Evolutionary conservation across 1,139 yeast genomes (phyloP).

Genomic region (Saccharomyces pastorianus): DNA sequence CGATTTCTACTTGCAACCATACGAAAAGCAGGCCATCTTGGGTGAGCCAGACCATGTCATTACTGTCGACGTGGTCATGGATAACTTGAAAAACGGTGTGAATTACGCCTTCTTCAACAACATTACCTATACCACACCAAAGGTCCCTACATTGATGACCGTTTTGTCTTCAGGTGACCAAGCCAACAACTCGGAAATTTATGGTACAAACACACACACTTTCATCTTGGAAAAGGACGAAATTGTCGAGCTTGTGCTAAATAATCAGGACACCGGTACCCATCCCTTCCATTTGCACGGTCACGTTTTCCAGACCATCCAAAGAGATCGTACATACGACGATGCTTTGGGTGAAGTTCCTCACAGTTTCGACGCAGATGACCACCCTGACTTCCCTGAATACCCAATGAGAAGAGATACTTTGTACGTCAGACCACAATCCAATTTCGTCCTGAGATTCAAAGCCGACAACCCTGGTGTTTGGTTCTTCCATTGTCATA

Average conservation of each 20-base stretch:
- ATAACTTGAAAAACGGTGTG: conserved; percentile 70
- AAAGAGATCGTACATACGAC: conserved; percentile 46
- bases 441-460: conserved; percentile 64
- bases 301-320: conserved; percentile 61
- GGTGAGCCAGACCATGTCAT: conserved; percentile 63
- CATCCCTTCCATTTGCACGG: conserved; percentile 92
- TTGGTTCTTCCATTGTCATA: conserved; percentile 91
- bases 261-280: conserved; percentile 65
- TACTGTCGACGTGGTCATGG: conserved; percentile 64
- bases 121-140: conserved; percentile 66
- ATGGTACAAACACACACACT: conserved; percentile 75
- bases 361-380: conserved; percentile 42
- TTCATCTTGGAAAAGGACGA: conserved; percentile 64
- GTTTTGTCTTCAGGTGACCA: conserved; percentile 62
- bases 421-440: conserved; percentile 54
- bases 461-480: conserved; percentile 82
- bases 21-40: conserved; percentile 40
- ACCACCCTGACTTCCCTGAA: conserved; percentile 49
- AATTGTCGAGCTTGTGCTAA: conserved; percentile 56
- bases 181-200: conserved; percentile 49
- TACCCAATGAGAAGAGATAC: conserved; percentile 68
- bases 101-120: conserved; percentile 89
- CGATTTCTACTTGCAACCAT: conserved; percentile 59
- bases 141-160: conserved; percentile 72
- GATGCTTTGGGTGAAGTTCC: conserved; percentile 39